Evolutionary conservation across 768 basidiomycete genomes (phyloP).

Genomic region (Lactifluus subvellereus): DNA sequence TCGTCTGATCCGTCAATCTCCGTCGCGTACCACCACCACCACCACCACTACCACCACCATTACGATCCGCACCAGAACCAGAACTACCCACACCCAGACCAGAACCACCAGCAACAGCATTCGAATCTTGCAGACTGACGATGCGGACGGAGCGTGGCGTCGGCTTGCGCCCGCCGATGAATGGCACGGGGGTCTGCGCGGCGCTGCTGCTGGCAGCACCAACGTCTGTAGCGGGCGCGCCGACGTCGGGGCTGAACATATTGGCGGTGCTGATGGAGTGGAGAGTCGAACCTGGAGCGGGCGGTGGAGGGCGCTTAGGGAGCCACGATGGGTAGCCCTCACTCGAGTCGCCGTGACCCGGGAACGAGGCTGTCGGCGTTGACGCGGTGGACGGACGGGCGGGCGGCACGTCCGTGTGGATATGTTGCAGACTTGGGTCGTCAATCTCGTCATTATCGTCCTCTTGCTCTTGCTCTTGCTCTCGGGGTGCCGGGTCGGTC

Average conservation of each 20-base stretch:
- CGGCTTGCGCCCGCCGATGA: conserved; percentile 62
- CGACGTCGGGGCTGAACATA: not conserved
- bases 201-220: not conserved
- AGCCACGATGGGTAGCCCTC: conserved; percentile 86
- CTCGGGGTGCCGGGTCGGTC: not conserved
- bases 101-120: not conserved
- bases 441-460: not conserved
- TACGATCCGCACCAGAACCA: not conserved
- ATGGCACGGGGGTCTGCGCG: conserved; percentile 27
- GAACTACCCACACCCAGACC: not conserved
- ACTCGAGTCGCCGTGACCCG: conserved; percentile 9
- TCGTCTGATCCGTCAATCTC: conserved; percentile 46
- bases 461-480: not conserved
- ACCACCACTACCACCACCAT: not conserved
- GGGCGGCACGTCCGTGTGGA: too few species aligned
- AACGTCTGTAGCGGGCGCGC: not conserved
- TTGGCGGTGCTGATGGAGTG: conserved; percentile 46
- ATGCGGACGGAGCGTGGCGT: conserved; percentile 80
- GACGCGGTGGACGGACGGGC: not conserved
- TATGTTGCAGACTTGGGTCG: not conserved
- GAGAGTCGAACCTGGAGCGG: conserved; percentile 66
- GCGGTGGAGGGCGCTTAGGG: conserved; percentile 69
- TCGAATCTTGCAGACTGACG: conserved; percentile 54
- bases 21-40: conserved; percentile 25
- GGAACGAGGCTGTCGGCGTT: not conserved